Evolutionary conservation across 2,329 filamentous ascomycete genomes (phyloP).

Genomic region (Trichoderma atroviride): DNA sequence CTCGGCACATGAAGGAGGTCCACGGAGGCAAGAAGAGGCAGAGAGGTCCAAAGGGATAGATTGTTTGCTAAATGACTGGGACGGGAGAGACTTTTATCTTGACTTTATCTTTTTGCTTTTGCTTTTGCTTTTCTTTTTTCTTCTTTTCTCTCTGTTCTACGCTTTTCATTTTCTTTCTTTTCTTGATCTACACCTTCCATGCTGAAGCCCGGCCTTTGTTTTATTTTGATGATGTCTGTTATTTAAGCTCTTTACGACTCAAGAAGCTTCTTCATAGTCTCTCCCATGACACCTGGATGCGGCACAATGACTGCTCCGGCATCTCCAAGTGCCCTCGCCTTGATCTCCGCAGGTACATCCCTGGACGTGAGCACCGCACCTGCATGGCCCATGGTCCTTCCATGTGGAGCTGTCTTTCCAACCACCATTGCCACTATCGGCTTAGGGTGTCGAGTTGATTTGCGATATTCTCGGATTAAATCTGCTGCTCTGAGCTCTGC

Average conservation of each 20-base stretch:
- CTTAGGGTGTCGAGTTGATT: slow-evolving; percentile 62
- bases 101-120: not conserved
- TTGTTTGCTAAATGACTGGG: not conserved
- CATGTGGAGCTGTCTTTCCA: slow-evolving; percentile 62
- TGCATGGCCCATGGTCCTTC: slow-evolving; percentile 72
- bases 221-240: not conserved
- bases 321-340: slow-evolving; percentile 40
- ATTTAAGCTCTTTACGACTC: not conserved
- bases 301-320: slow-evolving; percentile 44
- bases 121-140: not conserved
- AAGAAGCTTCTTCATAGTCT: slow-evolving; percentile 40
- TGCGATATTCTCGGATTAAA: slow-evolving; percentile 67
- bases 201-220: not conserved
- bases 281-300: slow-evolving; percentile 45
- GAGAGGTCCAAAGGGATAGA: slow-evolving; percentile 18
- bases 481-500: slow-evolving; percentile 72
- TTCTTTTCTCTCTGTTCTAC: not conserved
- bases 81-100: not conserved
- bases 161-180: too few species aligned
- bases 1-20: slow-evolving; percentile 17
- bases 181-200: not conserved
- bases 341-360: slow-evolving; percentile 39
- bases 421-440: slow-evolving; percentile 66
- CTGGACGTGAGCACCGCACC: slow-evolving; percentile 57
- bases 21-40: slow-evolving; percentile 7